Conservation (phyloP, 1,284 basidiomycete species). For the Rhodotorula sp. region DNA sequence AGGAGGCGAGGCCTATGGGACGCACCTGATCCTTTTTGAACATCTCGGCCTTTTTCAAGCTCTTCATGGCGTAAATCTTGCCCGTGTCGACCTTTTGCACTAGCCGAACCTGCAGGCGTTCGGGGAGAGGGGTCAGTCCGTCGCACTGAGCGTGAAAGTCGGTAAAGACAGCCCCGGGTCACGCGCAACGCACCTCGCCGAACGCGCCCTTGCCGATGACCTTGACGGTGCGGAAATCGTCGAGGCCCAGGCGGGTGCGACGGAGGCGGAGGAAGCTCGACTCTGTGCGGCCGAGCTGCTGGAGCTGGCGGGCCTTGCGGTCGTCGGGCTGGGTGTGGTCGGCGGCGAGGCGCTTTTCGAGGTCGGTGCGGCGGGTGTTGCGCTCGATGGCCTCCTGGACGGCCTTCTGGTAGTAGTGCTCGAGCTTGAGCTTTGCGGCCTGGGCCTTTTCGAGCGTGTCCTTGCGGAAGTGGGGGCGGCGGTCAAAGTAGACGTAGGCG, state of each 20-base stretch:
- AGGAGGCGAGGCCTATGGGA: slow-evolving; percentile 7
- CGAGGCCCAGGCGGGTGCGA: slow-evolving; percentile 86
- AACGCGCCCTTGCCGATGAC: slow-evolving; percentile 99
- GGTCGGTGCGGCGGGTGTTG: slow-evolving; percentile 85
- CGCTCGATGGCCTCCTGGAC: slow-evolving; percentile 88
- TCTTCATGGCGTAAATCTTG: slow-evolving; percentile 99
- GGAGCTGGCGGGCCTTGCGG: slow-evolving; percentile 72
- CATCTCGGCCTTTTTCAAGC: slow-evolving; percentile 96
- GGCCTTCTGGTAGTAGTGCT: slow-evolving; percentile 95
- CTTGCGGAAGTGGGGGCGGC: slow-evolving; percentile 80
- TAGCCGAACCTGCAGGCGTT: slow-evolving; percentile 71
- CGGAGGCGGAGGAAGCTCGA: slow-evolving; percentile 81
- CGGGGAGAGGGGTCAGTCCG: neutral
- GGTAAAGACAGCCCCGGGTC: no score
- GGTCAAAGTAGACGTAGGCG: slow-evolving; percentile 94
- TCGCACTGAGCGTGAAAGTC: no score
- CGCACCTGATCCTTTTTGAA: slow-evolving; percentile 95
- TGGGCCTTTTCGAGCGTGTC: slow-evolving; percentile 89
- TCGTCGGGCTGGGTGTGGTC: slow-evolving; percentile 56
- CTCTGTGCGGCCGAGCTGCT: slow-evolving; percentile 87
- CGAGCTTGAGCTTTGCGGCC: slow-evolving; percentile 93
- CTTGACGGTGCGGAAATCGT: slow-evolving; percentile 95
- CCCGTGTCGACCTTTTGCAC: slow-evolving; percentile 97
- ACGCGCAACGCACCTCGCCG: slow-evolving; percentile 65
- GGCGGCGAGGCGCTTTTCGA: slow-evolving; percentile 81